Evolutionary conservation across 2,329 filamentous ascomycete species (phyloP), one percentile per base, ranked within the genome.

Genomic region (Neobulgaria alba): DNA sequence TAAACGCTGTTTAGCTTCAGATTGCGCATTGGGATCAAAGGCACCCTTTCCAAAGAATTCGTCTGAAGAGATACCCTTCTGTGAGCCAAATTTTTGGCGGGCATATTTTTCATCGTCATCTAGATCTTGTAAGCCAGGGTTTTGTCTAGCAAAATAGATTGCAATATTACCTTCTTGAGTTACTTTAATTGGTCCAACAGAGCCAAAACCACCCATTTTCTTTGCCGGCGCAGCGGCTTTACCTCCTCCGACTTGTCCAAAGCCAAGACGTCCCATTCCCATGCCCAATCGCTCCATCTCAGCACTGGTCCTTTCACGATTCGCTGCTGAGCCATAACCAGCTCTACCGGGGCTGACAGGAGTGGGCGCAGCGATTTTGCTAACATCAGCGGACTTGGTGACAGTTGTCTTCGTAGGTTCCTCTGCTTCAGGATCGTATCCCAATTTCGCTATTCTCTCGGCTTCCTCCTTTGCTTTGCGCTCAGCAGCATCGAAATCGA

Each of bases 401-500:
- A 60, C 59, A 16, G 66, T 19, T 12, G 14, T 3, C 10, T 35
- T 35, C 12, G 15, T 35, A 49, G 66, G 61, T 17, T 64, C 66
- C 63, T 94, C 90, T 15, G 87, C 89, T 49, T 95, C 84, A 1
- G 89, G 87, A 56, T 98, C 88, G 58, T 98, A 98, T 29, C 92
- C 92, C 16, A 98, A 71, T 66, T 94, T 95, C 61, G 83, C 88
- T 59, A 95, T 92, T 52, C 92, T 82, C 63, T 96, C 92, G 2
- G 89, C 92, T 64, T 98, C 92, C 64, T 96, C 92, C 63, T 90
- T 94, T 32, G 92, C 92, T 67, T 93, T 95, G 64, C 85, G 87
- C 71, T 98, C 92, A 3, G 89, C 92, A 62, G 90, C 92, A 50
- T 98, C 92, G 57, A 98, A 98, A 67, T 98, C 90, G 48, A 98